phyloP scores from a whole-genome alignment of 2,329 filamentous ascomycete species.

The Pseudogymnoascus sp. region DNA sequence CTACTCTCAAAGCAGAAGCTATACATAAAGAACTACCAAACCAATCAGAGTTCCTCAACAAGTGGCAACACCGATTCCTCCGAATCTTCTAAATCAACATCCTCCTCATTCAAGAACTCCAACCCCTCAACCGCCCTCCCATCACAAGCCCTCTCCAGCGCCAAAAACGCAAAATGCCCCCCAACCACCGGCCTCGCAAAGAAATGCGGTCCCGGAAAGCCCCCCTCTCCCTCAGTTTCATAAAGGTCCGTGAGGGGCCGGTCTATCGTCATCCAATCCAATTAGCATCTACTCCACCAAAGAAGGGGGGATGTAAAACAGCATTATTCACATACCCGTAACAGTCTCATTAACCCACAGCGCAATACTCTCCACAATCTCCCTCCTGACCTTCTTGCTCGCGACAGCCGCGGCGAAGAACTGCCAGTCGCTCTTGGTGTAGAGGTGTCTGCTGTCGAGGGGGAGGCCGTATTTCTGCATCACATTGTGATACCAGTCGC shows the following conservation, averaged over 20 bases:
- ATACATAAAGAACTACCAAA: background rate
- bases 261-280: constrained; percentile 40
- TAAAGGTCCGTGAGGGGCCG: constrained; percentile 75
- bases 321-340: constrained; percentile 42
- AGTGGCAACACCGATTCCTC: background rate
- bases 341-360: constrained; percentile 76
- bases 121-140: constrained; percentile 55
- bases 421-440: constrained; percentile 86
- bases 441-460: constrained; percentile 71
- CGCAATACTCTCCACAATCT: constrained; percentile 67
- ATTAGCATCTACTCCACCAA: constrained; percentile 17
- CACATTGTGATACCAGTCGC: constrained; percentile 69
- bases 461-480: constrained; percentile 76
- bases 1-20: background rate
- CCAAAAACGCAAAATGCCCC: constrained; percentile 76
- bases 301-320: background rate
- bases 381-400: constrained; percentile 54
- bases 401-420: constrained; percentile 79
- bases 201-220: constrained; percentile 66
- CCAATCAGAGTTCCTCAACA: background rate
- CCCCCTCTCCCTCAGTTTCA: constrained; percentile 67
- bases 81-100: background rate
- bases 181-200: constrained; percentile 77
- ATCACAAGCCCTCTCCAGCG: constrained; percentile 70
- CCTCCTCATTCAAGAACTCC: constrained; percentile 37